Conservation (phyloP, 1,284 basidiomycete genomes). For the Pterulicium gracile region DNA sequence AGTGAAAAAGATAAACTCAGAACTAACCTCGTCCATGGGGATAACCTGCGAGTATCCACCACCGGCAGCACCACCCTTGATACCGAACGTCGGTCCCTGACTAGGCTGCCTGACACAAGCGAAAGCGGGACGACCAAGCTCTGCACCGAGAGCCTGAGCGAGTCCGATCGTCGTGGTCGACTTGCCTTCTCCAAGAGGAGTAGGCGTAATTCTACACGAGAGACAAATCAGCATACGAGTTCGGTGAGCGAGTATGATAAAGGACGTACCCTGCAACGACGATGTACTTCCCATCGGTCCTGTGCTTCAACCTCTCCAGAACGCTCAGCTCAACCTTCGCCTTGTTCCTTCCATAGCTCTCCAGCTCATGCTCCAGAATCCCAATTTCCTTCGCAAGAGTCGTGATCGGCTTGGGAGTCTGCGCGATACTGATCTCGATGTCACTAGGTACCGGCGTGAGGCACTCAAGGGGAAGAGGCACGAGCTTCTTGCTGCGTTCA, state of each 20-base stretch:
- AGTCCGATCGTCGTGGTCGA: slow-evolving; percentile 98
- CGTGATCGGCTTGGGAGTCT: slow-evolving; percentile 85
- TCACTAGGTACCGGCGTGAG: slow-evolving; percentile 87
- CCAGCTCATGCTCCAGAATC: slow-evolving; percentile 78
- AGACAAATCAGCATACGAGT: slow-evolving; percentile 8
- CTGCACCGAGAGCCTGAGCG: slow-evolving; percentile 93
- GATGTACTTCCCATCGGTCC: slow-evolving; percentile 95
- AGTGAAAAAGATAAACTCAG: neutral
- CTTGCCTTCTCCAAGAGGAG: slow-evolving; percentile 96
- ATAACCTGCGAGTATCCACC: slow-evolving; percentile 99
- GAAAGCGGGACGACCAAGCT: slow-evolving; percentile 87
- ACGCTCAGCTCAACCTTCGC: slow-evolving; percentile 93
- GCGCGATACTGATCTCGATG: slow-evolving; percentile 93
- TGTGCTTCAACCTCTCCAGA: slow-evolving; percentile 75
- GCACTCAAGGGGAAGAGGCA: slow-evolving; percentile 71
- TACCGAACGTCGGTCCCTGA: slow-evolving; percentile 98
- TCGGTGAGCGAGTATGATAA: neutral
- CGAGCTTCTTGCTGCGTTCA: slow-evolving; percentile 55
- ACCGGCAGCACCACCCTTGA: slow-evolving; percentile 98
- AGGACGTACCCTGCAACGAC: slow-evolving; percentile 78
- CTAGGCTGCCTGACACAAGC: slow-evolving; percentile 99
- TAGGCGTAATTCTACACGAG: slow-evolving; percentile 85
- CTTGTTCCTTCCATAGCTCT: slow-evolving; percentile 94
- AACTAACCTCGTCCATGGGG: slow-evolving; percentile 90
- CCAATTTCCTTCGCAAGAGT: slow-evolving; percentile 88